A percentile compares a stretch with the other conserved stretches of the same genome.
phyloP scores from a whole-genome alignment of 345 rosid species.

The Combretum micranthum region DNA sequence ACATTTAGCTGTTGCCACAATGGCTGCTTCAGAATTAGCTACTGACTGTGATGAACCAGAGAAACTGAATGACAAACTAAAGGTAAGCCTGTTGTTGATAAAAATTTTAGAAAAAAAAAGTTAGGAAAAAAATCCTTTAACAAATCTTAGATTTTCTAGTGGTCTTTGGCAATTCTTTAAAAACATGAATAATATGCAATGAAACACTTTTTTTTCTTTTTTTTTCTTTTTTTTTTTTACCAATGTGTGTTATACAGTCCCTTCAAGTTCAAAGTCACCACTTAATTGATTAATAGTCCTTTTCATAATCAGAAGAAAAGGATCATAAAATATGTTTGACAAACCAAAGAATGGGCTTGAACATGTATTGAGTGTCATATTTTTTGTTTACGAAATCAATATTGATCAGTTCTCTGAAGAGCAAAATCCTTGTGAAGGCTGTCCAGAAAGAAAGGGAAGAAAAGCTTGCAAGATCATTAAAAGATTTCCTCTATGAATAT shows the following conservation, averaged over 20 bases:
- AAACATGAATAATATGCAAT: too few relatives aligned
- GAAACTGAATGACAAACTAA: constrained; percentile 60
- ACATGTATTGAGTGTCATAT: too few relatives aligned
- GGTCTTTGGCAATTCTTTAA: too few relatives aligned
- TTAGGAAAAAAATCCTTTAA: not conserved
- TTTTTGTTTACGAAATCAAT: not conserved
- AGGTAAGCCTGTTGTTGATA: constrained; percentile 31
- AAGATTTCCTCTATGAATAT: constrained; percentile 42
- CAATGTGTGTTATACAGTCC: too few relatives aligned
- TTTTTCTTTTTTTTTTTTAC: too few relatives aligned
- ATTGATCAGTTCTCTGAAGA: not conserved
- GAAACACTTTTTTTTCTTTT: too few relatives aligned
- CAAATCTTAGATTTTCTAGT: too few relatives aligned
- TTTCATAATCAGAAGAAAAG: too few relatives aligned
- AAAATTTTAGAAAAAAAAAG: not conserved
- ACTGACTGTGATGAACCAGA: constrained; percentile 44
- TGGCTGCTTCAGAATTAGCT: constrained; percentile 76
- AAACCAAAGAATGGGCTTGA: too few relatives aligned
- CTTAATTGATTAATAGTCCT: too few relatives aligned
- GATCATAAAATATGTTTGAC: too few relatives aligned
- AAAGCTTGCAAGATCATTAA: constrained; percentile 47
- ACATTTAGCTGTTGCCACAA: constrained; percentile 77
- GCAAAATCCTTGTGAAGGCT: constrained; percentile 26
- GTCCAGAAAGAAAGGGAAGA: constrained; percentile 74
- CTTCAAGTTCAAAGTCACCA: too few relatives aligned